Base-by-base conservation (phyloP, 345 rosid genomes). In the Lepidium africanum region DNA sequence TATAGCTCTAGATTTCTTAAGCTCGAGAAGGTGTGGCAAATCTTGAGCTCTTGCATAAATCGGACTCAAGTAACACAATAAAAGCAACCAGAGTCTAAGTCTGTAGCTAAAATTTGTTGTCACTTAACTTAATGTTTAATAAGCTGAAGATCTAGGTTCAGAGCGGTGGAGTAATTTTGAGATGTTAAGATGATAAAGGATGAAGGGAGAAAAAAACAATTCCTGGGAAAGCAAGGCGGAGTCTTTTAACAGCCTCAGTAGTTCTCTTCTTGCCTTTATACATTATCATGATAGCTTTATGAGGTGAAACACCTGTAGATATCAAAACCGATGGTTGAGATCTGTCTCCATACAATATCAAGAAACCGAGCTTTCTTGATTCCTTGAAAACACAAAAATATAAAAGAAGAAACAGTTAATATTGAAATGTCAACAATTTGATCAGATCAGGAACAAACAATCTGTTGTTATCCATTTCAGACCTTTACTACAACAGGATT, bases 31-130 rank as follows among this genome's bases (percentile, higher is more conserved):
- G 81, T 93, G 97, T 9, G 42, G 74, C 30, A 86, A 73, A 76
- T 93, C 96, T 82, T 87, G 85, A 63, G 98, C 98, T 76, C 98
- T 84, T 37, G 94, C 90, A 37, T 87, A 90, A 71, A 93, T 88
- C 35, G 94, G 96, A 69, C 79, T 75, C 98, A 90, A 86, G 40
- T 38, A 10, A 75, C 19, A 46, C 17, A 41, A 59, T 71, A 16
- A 61, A 67, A 43, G 36, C 58, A 56, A 55, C 48, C 61, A 11
- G 6, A 35, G 50, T 42, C 68, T 54, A 59, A n/a, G 9, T 45
- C 42, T 36, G 9, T 35, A 46, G 55, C 46, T 35, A 42, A 32
- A 33, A 21, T 15, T 15, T 11, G 11, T 15, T 48, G 21, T 16
- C 58, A 61, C 36, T 9, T 17, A 30, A 62, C 15, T 10, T 37